Percentiles rank a stretch among this genome's conserved stretches.
These are phyloP conservation scores for Calocybe cyanea DNA, from an alignment of 768 basidiomycete species.

Conservation along the genomic window DNA sequence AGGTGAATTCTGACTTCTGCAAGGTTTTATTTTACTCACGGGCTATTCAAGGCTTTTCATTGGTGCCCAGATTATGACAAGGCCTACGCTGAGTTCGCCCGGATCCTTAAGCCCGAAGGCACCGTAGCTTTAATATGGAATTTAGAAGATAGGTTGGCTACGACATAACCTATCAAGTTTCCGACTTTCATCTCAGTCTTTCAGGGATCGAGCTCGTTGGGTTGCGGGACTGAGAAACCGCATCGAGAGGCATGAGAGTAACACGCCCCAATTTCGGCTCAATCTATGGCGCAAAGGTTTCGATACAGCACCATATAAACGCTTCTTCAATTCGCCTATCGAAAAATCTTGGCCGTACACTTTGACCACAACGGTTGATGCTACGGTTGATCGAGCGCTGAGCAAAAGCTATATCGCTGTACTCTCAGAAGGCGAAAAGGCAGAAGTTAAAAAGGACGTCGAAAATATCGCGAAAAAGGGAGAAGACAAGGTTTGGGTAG, in stretches of 20 bases:
- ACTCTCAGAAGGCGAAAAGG: constrained; percentile 54
- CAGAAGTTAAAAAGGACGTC: constrained; percentile 46
- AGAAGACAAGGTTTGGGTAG: constrained; percentile 70
- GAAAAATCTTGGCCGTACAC: constrained; percentile 54
- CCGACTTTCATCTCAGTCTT: background rate
- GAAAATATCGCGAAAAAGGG: constrained; percentile 53
- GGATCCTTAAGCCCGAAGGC: constrained; percentile 77
- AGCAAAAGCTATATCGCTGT: constrained; percentile 87
- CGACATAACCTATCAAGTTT: too few species aligned
- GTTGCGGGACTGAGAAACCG: constrained; percentile 67
- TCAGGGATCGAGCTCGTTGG: constrained; percentile 64
- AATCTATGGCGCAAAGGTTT: constrained; percentile 73
- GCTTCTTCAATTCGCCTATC: constrained; percentile 54
- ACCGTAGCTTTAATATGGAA: constrained; percentile 83
- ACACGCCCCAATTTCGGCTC: constrained; percentile 80
- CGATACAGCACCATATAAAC: constrained; percentile 54
- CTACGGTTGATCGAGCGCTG: constrained; percentile 59
- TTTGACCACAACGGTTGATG: constrained; percentile 49
- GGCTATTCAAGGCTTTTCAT: constrained; percentile 80
- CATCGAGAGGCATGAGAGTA: constrained; percentile 65
- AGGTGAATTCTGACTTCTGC: constrained; percentile 35
- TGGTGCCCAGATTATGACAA: constrained; percentile 82
- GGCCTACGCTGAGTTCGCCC: constrained; percentile 72
- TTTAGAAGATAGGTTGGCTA: constrained; percentile 69
- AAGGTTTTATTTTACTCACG: background rate